Evolutionary conservation across 306 rosid genomes (phyloP).

Genomic region (Quercus gilva): DNA sequence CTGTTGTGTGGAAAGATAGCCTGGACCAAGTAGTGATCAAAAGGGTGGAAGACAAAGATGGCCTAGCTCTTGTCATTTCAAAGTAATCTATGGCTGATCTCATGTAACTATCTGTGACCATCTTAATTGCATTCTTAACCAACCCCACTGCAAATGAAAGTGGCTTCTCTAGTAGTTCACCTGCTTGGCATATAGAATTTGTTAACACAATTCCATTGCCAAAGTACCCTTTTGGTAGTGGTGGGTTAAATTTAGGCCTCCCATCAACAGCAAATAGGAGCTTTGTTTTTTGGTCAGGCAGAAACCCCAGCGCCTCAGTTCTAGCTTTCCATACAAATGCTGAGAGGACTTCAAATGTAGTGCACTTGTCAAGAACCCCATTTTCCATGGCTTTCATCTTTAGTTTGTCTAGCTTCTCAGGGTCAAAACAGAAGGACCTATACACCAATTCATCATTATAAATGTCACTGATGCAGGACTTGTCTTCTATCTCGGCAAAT

Average conservation of each 20-base stretch:
- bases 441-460: conserved; percentile 65
- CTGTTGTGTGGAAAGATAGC: conserved; percentile 66
- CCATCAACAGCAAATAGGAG: conserved; percentile 93
- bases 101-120: conserved; percentile 69
- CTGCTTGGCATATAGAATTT: conserved; percentile 56
- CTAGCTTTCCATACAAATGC: conserved; percentile 89
- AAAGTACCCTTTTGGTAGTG: conserved; percentile 67
- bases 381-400: conserved; percentile 63
- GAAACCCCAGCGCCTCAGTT: conserved; percentile 57
- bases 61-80: conserved; percentile 83
- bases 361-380: conserved; percentile 56
- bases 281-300: conserved; percentile 67
- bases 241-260: conserved; percentile 62
- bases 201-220: conserved; percentile 86
- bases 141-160: conserved; percentile 50
- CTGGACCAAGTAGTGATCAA: conserved; percentile 91
- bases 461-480: conserved; percentile 39
- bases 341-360: conserved; percentile 81
- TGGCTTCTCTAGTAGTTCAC: conserved; percentile 65
- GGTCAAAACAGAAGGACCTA: conserved; percentile 69
- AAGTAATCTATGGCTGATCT: conserved; percentile 92
- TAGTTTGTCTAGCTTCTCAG: conserved; percentile 59
- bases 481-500: conserved; percentile 77
- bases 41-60: conserved; percentile 79
- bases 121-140: conserved; percentile 69